A percentile compares a stretch with the other conserved stretches of the same genome.
These are phyloP conservation scores for Aspergillus japonicus DNA, from an alignment of 2,329 filamentous ascomycete genomes.

Conservation along the genomic window DNA sequence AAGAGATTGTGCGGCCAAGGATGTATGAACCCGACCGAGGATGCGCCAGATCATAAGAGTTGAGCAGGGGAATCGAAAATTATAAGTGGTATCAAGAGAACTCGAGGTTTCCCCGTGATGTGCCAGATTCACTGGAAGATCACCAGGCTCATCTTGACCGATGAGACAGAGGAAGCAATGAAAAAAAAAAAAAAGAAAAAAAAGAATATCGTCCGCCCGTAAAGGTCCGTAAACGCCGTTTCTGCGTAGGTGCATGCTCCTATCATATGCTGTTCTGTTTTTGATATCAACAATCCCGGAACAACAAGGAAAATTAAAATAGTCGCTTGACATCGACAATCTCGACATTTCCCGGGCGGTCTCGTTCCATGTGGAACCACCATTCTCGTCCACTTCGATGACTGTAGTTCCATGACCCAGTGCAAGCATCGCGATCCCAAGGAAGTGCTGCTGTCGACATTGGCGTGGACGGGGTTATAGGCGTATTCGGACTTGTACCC, in stretches of 20 bases:
- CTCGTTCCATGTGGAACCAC: slow-evolving; percentile 48
- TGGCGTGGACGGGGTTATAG: slow-evolving; percentile 32
- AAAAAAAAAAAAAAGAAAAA: not conserved
- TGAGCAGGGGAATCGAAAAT: not conserved
- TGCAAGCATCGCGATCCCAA: slow-evolving; percentile 45
- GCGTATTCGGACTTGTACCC: slow-evolving; percentile 31
- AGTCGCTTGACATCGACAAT: slow-evolving; percentile 35
- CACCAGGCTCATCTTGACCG: not conserved
- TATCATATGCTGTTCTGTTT: not conserved
- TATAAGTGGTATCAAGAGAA: not conserved
- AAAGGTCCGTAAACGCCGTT: slow-evolving; percentile 7
- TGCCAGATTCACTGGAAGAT: not conserved
- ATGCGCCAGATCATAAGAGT: not conserved
- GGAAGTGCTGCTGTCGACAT: slow-evolving; percentile 31
- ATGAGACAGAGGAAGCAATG: not conserved
- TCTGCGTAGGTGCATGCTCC: not conserved
- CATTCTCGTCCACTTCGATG: slow-evolving; percentile 43
- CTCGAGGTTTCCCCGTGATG: not conserved
- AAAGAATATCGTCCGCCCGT: slow-evolving; percentile 3
- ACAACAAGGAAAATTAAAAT: slow-evolving; percentile 26
- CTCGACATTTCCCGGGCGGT: slow-evolving; percentile 35
- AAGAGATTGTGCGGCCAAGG: not conserved
- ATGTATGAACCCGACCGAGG: not conserved
- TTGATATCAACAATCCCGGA: not conserved
- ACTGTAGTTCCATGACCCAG: slow-evolving; percentile 44